Percentiles rank a stretch among this genome's conserved stretches.
These are phyloP conservation scores for Coemansia sp. DNA, from an alignment of 192 early-diverging fungal species.

Conservation along the genomic window DNA sequence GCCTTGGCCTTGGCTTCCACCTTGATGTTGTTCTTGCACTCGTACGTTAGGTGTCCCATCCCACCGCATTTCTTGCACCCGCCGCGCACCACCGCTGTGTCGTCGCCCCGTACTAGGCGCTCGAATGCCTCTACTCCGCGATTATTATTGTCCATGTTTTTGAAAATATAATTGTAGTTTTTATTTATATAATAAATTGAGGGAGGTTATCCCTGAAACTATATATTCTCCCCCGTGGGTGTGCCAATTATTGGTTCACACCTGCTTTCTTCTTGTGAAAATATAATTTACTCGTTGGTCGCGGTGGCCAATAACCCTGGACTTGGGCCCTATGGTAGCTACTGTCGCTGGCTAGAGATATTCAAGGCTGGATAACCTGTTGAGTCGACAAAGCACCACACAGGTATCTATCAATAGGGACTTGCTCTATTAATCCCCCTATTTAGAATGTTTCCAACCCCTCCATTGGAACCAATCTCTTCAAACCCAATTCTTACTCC, in stretches of 20 bases:
- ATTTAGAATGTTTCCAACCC: too few species aligned
- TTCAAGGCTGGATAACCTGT: not conserved
- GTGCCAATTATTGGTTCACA: not conserved
- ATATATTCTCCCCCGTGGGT: too few species aligned
- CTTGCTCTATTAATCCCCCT: too few species aligned
- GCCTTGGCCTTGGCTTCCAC: constrained; percentile 14
- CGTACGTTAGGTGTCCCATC: constrained; percentile 52
- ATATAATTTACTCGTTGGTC: not conserved
- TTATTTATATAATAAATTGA: too few species aligned
- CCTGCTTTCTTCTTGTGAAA: not conserved
- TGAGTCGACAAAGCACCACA: not conserved
- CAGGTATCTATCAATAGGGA: too few species aligned
- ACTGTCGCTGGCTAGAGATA: not conserved
- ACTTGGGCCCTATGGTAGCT: not conserved
- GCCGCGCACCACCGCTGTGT: constrained; percentile 24
- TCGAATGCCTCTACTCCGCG: constrained; percentile 53
- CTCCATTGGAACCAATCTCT: too few species aligned
- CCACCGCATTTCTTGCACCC: constrained; percentile 53
- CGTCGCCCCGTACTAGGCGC: constrained; percentile 38
- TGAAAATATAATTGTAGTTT: not conserved
- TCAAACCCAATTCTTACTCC: too few species aligned
- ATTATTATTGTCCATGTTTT: constrained; percentile 7
- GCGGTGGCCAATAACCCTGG: too few species aligned
- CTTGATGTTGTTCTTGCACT: constrained; percentile 52
- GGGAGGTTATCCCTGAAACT: too few species aligned